These are phyloP conservation scores for Penicillium sp. DNA, from an alignment of 2,329 filamentous ascomycete genomes.

Conservation along the genomic window DNA sequence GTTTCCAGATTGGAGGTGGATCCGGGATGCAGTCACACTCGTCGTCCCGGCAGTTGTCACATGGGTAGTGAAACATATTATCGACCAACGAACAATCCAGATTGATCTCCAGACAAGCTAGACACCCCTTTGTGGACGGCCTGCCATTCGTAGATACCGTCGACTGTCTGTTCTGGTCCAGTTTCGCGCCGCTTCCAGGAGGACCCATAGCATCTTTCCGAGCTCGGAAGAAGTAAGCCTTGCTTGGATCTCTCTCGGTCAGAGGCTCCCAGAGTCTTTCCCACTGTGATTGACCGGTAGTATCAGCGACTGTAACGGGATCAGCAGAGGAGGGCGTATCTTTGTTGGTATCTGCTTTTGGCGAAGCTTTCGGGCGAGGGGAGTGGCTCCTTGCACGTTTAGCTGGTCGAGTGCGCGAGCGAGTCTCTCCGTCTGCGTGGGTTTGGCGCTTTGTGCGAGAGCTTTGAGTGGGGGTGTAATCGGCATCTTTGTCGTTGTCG, in stretches of 20 bases:
- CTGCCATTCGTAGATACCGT: not conserved
- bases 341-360: not conserved
- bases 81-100: constrained; percentile 40
- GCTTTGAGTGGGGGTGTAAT: constrained; percentile 32
- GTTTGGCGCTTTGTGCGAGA: not conserved
- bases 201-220: not conserved
- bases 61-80: constrained; percentile 40
- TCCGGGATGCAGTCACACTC: constrained; percentile 40
- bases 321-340: not conserved
- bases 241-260: not conserved
- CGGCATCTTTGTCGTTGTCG: constrained; percentile 39
- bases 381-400: not conserved
- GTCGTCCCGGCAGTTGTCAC: constrained; percentile 35
- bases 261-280: not conserved
- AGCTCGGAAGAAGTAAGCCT: not conserved
- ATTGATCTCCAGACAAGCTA: constrained; percentile 28
- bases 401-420: not conserved
- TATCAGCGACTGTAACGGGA: not conserved
- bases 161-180: not conserved
- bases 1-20: constrained; percentile 34
- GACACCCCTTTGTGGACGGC: constrained; percentile 33
- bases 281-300: not conserved
- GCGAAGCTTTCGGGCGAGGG: not conserved
- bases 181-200: not conserved
- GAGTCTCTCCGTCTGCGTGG: not conserved